Conservation (phyloP, 805 yeast species). For the Pichia californica region DNA sequence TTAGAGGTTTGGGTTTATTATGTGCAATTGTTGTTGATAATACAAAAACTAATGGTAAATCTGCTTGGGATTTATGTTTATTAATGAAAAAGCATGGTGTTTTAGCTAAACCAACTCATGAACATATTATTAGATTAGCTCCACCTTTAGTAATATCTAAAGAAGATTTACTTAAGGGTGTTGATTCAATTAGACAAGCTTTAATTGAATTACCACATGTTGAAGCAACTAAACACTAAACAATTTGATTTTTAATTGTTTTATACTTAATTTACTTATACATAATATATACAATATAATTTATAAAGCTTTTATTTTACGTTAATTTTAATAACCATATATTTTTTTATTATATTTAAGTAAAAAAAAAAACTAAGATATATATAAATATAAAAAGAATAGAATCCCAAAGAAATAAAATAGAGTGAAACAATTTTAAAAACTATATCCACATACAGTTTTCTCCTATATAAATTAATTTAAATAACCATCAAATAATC, state of each 20-base stretch:
- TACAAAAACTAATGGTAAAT: slow-evolving; percentile 73
- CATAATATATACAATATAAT: background rate
- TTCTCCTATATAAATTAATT: background rate
- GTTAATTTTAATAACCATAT: background rate
- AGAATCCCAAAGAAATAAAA: background rate
- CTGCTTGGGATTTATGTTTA: slow-evolving; percentile 95
- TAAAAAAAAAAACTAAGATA: background rate
- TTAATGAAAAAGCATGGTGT: slow-evolving; percentile 85
- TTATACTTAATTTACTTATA: background rate
- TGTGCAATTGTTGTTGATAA: slow-evolving; percentile 90
- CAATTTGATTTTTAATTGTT: background rate
- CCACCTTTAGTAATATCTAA: slow-evolving; percentile 91
- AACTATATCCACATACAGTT: slow-evolving; percentile 6
- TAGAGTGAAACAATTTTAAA: background rate
- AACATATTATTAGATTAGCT: slow-evolving; percentile 89
- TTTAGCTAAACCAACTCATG: slow-evolving; percentile 92
- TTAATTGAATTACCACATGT: slow-evolving; percentile 52
- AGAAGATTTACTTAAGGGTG: slow-evolving; percentile 79
- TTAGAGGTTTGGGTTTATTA: slow-evolving; percentile 79
- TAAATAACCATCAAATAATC: background rate
- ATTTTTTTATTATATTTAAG: background rate
- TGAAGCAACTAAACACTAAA: slow-evolving; percentile 37
- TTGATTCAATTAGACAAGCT: slow-evolving; percentile 60
- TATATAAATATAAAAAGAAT: background rate
- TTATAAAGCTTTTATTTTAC: background rate